phyloP scores from a whole-genome alignment of 2,329 filamentous ascomycete genomes.

The Ophiostoma quercus region DNA sequence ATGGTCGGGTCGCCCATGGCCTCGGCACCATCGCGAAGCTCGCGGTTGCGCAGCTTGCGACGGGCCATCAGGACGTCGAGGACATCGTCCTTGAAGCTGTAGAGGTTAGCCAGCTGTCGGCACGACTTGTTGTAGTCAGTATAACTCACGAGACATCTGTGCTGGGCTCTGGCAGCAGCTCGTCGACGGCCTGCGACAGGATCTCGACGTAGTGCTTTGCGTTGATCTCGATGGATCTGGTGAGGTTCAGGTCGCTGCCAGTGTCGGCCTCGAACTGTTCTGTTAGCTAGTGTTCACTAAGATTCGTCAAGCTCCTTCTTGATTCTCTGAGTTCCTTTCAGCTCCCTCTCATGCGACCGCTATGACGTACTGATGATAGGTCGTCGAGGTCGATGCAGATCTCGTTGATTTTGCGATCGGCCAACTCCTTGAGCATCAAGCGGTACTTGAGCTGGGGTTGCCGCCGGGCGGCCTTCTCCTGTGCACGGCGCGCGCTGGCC shows the following conservation, averaged over 20 bases:
- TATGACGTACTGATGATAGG: conserved; percentile 44
- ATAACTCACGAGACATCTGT: conserved; percentile 58
- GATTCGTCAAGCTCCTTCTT: not conserved
- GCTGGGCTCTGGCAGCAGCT: conserved; percentile 72
- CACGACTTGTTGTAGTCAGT: not conserved
- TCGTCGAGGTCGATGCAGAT: conserved; percentile 88
- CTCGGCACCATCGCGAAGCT: conserved; percentile 62
- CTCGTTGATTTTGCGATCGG: conserved; percentile 71
- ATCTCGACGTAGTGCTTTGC: conserved; percentile 94
- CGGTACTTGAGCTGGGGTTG: conserved; percentile 79
- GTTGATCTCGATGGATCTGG: conserved; percentile 82
- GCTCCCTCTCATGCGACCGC: conserved; percentile 45
- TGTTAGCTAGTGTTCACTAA: conserved; percentile 13
- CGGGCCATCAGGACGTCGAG: conserved; percentile 95
- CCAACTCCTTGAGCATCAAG: conserved; percentile 77
- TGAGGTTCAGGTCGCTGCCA: conserved; percentile 64
- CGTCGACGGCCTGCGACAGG: conserved; percentile 81
- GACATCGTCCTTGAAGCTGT: conserved; percentile 88
- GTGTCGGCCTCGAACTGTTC: conserved; percentile 67
- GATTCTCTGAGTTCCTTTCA: conserved; percentile 18
- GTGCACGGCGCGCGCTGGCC: conserved; percentile 46
- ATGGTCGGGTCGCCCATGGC: conserved; percentile 58
- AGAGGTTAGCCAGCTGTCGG: conserved; percentile 39
- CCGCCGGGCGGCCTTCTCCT: conserved; percentile 45
- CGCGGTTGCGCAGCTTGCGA: conserved; percentile 78